Evolutionary conservation across 1,284 basidiomycete genomes (phyloP).

Genomic region (Marasmius tenuissimus): DNA sequence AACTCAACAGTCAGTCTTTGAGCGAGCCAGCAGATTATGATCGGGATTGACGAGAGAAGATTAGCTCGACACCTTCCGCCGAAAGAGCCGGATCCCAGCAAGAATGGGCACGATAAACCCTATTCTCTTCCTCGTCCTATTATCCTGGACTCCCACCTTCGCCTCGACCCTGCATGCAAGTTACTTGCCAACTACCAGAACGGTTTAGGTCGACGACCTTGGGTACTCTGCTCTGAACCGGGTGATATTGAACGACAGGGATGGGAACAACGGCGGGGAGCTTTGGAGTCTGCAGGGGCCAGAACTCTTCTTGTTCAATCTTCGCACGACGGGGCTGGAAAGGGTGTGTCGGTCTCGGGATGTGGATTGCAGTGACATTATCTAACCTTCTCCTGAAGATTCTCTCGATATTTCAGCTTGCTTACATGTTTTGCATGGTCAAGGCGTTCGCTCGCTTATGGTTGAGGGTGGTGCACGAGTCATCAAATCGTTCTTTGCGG

Average conservation of each 20-base stretch:
- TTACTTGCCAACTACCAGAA: constrained; percentile 68
- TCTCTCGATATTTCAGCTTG: constrained; percentile 54
- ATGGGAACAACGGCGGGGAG: constrained; percentile 39
- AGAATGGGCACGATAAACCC: constrained; percentile 27
- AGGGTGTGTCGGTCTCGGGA: constrained; percentile 9
- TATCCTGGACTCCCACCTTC: constrained; percentile 78
- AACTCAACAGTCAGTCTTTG: constrained; percentile 76
- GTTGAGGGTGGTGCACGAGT: constrained; percentile 91
- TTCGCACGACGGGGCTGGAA: constrained; percentile 23
- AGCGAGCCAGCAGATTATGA: background rate
- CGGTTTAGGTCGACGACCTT: constrained; percentile 70
- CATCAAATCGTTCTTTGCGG: constrained; percentile 74
- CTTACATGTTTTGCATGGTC: constrained; percentile 49
- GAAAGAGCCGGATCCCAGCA: constrained; percentile 19
- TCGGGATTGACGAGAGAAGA: constrained; percentile 1
- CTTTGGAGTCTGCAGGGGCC: constrained; percentile 56
- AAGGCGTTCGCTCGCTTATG: constrained; percentile 81
- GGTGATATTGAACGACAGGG: constrained; percentile 8
- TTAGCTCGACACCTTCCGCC: constrained; percentile 60
- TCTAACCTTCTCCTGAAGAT: constrained; percentile 14
- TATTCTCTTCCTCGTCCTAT: constrained; percentile 75
- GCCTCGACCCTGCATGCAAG: constrained; percentile 68
- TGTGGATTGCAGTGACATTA: constrained; percentile 1
- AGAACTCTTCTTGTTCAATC: constrained; percentile 43
- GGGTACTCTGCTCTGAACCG: constrained; percentile 60